Evolutionary conservation across 202 grass and related monocot species (phyloP).

Genomic region (Panicum virgatum): DNA sequence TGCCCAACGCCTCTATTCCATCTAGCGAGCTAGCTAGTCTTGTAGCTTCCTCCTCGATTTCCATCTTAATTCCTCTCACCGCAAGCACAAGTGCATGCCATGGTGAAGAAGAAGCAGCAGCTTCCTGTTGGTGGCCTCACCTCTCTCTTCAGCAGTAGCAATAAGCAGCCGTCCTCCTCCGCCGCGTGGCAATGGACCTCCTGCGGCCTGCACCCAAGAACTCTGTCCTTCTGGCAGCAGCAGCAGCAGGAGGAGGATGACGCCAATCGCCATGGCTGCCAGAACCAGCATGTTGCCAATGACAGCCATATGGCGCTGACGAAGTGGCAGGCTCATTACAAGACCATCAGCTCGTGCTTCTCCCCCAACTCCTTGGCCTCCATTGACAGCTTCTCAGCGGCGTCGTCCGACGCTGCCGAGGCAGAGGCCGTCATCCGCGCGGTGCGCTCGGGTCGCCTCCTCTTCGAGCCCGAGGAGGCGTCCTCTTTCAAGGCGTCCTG

Average conservation of each 20-base stretch:
- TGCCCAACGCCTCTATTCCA: slow-evolving; percentile 1
- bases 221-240: slow-evolving; percentile 48
- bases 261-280: background rate
- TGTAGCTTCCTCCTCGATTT: background rate
- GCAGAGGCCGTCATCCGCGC: slow-evolving; percentile 37
- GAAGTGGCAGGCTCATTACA: slow-evolving; percentile 31
- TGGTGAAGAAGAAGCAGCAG: slow-evolving; percentile 56
- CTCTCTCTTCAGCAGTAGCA: slow-evolving; percentile 42
- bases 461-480: slow-evolving; percentile 44
- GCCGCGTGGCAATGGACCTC: slow-evolving; percentile 50
- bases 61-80: background rate
- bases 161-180: slow-evolving; percentile 10
- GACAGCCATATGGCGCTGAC: background rate
- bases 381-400: slow-evolving; percentile 26
- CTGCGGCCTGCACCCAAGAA: slow-evolving; percentile 55
- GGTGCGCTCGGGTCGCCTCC: slow-evolving; percentile 62
- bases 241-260: background rate
- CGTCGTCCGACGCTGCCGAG: slow-evolving; percentile 26
- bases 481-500: slow-evolving; percentile 6
- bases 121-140: slow-evolving; percentile 8
- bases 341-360: slow-evolving; percentile 49
- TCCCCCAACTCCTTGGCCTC: slow-evolving; percentile 28
- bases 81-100: slow-evolving; percentile 5
- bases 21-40: background rate
- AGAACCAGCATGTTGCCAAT: background rate